These are phyloP conservation scores for Mycena galopus DNA, from an alignment of 768 basidiomycete species.

Conservation along the genomic window DNA sequence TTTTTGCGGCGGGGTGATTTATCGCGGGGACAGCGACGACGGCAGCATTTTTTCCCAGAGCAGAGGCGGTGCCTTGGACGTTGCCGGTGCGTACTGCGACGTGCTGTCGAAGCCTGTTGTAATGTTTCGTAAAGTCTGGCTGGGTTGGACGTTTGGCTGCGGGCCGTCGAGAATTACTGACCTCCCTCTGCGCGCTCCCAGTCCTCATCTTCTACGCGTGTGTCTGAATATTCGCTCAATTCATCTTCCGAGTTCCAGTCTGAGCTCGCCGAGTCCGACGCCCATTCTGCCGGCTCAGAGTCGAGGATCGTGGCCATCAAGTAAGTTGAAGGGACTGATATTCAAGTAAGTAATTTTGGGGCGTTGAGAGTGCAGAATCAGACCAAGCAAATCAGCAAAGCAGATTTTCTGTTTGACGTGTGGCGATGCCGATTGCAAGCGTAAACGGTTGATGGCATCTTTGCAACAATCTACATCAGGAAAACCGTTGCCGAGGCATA, in stretches of 20 bases:
- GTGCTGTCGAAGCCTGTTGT: constrained; percentile 94
- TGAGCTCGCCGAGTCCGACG: constrained; percentile 12
- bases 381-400: no score
- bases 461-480: no score
- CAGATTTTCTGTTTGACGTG: no score
- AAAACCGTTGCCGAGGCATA: no score
- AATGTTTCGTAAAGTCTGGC: constrained; percentile 98
- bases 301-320: constrained; percentile 49
- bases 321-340: not conserved
- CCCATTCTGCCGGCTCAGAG: constrained; percentile 19
- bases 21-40: constrained; percentile 78
- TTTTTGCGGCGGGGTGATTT: constrained; percentile 66
- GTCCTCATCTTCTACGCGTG: constrained; percentile 86
- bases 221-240: constrained; percentile 66
- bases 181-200: constrained; percentile 91
- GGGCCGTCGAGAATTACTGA: constrained; percentile 45
- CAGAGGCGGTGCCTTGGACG: constrained; percentile 70
- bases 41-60: constrained; percentile 59
- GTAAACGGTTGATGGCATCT: no score
- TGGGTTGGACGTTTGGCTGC: constrained; percentile 21
- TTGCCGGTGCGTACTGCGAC: constrained; percentile 84
- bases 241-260: constrained; percentile 34
- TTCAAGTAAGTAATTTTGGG: no score
- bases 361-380: no score
- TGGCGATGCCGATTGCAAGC: no score